Conservation (phyloP, 768 basidiomycete species). For the Calocera viscosa region DNA sequence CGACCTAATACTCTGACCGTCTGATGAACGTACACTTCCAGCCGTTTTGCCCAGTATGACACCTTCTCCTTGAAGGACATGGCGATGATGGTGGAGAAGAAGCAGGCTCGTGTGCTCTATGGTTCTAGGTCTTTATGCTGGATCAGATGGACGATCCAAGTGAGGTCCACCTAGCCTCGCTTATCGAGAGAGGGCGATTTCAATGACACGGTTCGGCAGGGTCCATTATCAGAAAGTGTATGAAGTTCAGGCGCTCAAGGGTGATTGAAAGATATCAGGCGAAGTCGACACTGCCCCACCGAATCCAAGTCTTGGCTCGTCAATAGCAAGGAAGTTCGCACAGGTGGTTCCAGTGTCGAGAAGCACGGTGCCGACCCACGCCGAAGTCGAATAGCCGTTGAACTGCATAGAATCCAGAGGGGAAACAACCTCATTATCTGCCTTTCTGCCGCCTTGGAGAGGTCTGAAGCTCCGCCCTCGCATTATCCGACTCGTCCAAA, state of each 20-base stretch:
- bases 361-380: background rate
- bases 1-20: background rate
- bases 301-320: background rate
- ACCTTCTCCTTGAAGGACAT: slow-evolving; percentile 1
- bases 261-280: background rate
- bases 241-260: background rate
- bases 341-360: background rate
- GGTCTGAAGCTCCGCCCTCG: background rate
- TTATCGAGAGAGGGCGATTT: background rate
- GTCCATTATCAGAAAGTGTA: background rate
- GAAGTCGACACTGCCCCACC: background rate
- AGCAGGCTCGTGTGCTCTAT: background rate
- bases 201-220: background rate
- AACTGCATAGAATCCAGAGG: background rate
- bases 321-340: background rate
- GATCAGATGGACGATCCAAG: background rate
- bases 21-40: background rate
- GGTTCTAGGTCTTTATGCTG: background rate
- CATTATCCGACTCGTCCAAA: background rate
- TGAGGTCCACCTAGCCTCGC: background rate
- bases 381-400: background rate
- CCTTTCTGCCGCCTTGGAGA: background rate
- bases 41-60: slow-evolving; percentile 1
- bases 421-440: background rate
- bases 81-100: background rate